Percentiles rank a stretch among this genome's conserved stretches.
Conservation (phyloP, 495 filamentous ascomycete genomes). For the Lepidopterella palustris region DNA sequence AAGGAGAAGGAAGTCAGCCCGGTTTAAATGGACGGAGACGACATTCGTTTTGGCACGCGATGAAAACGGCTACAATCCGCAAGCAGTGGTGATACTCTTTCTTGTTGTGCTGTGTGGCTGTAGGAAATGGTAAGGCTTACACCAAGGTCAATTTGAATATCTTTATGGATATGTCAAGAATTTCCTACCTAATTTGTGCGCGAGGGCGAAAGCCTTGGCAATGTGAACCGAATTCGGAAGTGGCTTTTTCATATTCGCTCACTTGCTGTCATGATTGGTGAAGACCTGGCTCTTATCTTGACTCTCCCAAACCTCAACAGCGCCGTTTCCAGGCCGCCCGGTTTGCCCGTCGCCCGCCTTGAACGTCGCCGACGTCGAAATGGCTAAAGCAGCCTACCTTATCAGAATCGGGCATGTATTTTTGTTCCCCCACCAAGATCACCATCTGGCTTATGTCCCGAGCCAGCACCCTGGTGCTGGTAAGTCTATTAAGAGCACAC, state of each 20-base stretch:
- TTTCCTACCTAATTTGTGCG: neutral
- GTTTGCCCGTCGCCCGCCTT: neutral
- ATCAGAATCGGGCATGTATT: neutral
- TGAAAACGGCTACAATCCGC: neutral
- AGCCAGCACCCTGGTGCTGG: neutral
- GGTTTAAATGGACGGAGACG: neutral
- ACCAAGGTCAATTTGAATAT: neutral
- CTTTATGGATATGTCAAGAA: neutral
- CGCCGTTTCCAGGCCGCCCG: neutral
- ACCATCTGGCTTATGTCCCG: neutral
- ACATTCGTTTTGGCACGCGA: neutral
- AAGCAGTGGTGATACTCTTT: neutral
- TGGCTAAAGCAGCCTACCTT: neutral
- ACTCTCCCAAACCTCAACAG: neutral
- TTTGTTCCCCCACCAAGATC: neutral
- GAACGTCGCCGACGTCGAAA: neutral
- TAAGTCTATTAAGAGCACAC: neutral
- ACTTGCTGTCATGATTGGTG: neutral
- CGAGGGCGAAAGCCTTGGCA: neutral
- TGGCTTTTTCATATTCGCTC: neutral
- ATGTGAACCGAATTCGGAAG: neutral
- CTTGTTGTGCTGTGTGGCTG: neutral
- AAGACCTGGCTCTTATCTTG: neutral
- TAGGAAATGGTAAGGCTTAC: neutral
- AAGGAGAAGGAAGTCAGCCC: constrained; percentile 11